Base-by-base conservation (phyloP, 2,329 filamentous ascomycete species). In the Massarina eburnea region DNA sequence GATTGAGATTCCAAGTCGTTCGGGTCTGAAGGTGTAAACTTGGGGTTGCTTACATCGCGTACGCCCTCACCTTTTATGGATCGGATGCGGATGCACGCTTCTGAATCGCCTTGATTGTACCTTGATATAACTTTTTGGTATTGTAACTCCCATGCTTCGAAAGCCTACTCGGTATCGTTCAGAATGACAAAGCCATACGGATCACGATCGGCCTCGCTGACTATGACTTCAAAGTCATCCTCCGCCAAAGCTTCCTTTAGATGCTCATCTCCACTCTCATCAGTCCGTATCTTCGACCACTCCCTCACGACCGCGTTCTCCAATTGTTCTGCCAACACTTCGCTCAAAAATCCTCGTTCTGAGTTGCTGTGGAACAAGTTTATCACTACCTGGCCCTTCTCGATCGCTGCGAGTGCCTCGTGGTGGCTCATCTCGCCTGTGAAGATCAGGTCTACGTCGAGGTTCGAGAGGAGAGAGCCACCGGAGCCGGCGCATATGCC, bases 401-500 rank as follows among this genome's bases (percentile, higher is more conserved):
- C 91, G 21, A 88, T 89, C 1, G 91, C 89, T 30, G 88, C 83
- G 46, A 99, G 79, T 3, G 92, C 91, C 53, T 94, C 90, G 67
- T 99, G 94, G 67, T 99, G 94, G 61, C 83, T 88, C 77, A 97
- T 82, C 74, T 99, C 94, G 1, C 94, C 94, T 0, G 90, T 97
- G 58, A 99, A 88, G 3, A 95, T 72, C 30, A 97, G 70, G 62
- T 96, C 90, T 0, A 91, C 89, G 33, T 77, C 72, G 8, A 84
- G 75, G 32, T 80, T 79, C 51, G 83, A 82, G 47, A 96, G 80
- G 17, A 97, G 79, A 30, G 85, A 82, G 1, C 85, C 87, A 0
- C 94, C 94, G 6, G 88, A 94, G 1, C 94, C 94, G 0, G 94
- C 92, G 59, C 92, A 97, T 29, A 96, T 88, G 4, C 87, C 91